Base-by-base conservation (phyloP, 2,329 filamentous ascomycete genomes). In the Microdochium bolleyi region DNA sequence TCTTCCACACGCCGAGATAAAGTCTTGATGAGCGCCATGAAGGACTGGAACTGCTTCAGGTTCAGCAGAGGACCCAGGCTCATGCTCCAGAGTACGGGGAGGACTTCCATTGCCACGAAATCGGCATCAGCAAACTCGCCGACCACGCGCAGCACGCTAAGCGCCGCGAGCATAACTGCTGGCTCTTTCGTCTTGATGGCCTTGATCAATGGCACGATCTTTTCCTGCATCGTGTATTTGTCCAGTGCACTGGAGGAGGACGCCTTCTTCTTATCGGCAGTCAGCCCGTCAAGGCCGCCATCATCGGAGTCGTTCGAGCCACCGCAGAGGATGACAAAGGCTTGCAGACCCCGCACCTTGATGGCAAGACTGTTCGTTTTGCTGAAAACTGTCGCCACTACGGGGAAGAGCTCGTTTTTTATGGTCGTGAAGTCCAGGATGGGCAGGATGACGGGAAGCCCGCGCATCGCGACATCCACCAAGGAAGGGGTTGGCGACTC, bases 141-240 rank as follows among this genome's bases (percentile, higher is more conserved):
- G 25, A 99, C 86, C 49, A 96, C 87, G 50, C 82, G 83, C 58
- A 97, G 84, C 1, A 96, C 90, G 52, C 85, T 86, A 32, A 97
- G 75, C 0, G 91, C 87, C 5, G 92, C 92, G 76, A 97, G 88
- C 89, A 97, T 97, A 10, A 99, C 94, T 8, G 91, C 92, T 0
- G 94, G 94, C 67, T 99, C 94, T 66, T 96, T 97, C 0, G 94
- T 99, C 70, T 96, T 97, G 73, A 99, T 97, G 2, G 79, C 91
- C 63, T 89, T 91, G 55, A 99, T 78, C 3, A 97, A 73, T 0
- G 94, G 94, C 0, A 97, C 82, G 32, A 99, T 88, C 73, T 96
- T 97, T 66, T 99, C 94, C 67, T 99, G 94, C 73, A 99, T 92
- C 0, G 94, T 97, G 64, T 94, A 97, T 68, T 97, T 97, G 73